Evolutionary conservation across 345 rosid genomes (phyloP).

Genomic region (Psidium guajava): DNA sequence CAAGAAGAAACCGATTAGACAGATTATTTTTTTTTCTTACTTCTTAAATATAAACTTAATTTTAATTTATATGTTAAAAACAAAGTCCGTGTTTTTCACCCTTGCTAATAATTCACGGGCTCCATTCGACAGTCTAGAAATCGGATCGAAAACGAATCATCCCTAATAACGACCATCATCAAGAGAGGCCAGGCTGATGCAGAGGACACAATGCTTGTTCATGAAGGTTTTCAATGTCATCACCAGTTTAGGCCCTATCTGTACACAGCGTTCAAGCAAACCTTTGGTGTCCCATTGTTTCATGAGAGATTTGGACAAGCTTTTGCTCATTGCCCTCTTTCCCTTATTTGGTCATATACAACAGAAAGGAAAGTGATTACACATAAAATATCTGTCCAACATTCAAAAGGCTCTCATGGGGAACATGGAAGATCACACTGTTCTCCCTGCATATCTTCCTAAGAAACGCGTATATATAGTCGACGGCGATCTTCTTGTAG

Average conservation of each 20-base stretch:
- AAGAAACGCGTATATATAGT: slow-evolving; percentile 13
- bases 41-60: too few relatives aligned
- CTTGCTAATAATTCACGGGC: too few relatives aligned
- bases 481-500: slow-evolving; percentile 9
- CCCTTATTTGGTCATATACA: background rate
- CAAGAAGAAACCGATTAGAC: too few relatives aligned
- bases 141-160: too few relatives aligned
- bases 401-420: slow-evolving; percentile 16
- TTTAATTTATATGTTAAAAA: too few relatives aligned
- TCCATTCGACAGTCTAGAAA: too few relatives aligned
- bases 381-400: slow-evolving; percentile 14
- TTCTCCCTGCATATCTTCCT: slow-evolving; percentile 15
- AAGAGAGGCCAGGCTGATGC: background rate
- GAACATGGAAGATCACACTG: slow-evolving; percentile 8
- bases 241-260: background rate
- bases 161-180: background rate
- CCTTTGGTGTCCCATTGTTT: background rate
- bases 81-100: too few relatives aligned
- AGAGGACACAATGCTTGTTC: background rate
- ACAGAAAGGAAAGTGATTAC: background rate
- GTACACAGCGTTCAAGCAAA: background rate
- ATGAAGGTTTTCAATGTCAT: background rate
- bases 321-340: background rate
- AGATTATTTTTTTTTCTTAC: too few relatives aligned
- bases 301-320: background rate